Base-by-base conservation (phyloP, 306 rosid species). In the Luffa acutangula region DNA sequence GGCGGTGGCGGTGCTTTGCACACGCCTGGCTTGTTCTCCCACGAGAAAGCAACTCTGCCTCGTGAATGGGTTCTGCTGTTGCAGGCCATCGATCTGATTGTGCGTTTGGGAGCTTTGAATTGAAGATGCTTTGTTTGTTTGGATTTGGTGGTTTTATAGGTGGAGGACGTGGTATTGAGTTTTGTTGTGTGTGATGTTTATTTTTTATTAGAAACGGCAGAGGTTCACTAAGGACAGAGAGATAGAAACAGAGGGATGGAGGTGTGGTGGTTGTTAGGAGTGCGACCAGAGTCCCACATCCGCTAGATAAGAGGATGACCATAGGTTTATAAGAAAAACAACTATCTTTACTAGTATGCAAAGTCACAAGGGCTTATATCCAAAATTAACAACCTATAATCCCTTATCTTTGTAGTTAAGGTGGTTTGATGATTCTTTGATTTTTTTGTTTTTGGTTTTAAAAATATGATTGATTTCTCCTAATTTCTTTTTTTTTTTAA, bases 21-120 rank as follows among this genome's bases (percentile, higher is more conserved):
- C 11, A 86, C 85, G 1, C 96, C 94, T 4, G 94, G 93, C 69
- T 87, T 87, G 60, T 86, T 87, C 85, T 94, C 97, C 97, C 97
- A 91, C 18, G 97, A 86, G 89, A 92, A 93, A 80, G 89, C 85
- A n/a, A 87, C 79, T 42, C 79, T 88, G 52, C 83, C 87, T 37
- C 36, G 60, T 10, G 83, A 83, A 45, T 56, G 57, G 62, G 33
- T 75, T 14, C 10, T 45, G 8, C 57, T 45, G 5, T 51, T 65
- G 45, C 60, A 52, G 78, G 82, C 86, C 92, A 89, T 89, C 14
- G 4, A 65, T 18, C 36, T 8, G 63, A 20, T 20, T 7, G 20
- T n/a, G 21, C 8, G 21, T 45, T 7, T 1, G 17, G 7, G 7
- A 20, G 2, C 42, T 65, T 43, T 9, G 53, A 10, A 58, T 20